Percentiles rank a stretch among this genome's conserved stretches.
Evolutionary conservation across 108 stramenopile genomes (phyloP).

Genomic region (Skeletonema tropicum): DNA sequence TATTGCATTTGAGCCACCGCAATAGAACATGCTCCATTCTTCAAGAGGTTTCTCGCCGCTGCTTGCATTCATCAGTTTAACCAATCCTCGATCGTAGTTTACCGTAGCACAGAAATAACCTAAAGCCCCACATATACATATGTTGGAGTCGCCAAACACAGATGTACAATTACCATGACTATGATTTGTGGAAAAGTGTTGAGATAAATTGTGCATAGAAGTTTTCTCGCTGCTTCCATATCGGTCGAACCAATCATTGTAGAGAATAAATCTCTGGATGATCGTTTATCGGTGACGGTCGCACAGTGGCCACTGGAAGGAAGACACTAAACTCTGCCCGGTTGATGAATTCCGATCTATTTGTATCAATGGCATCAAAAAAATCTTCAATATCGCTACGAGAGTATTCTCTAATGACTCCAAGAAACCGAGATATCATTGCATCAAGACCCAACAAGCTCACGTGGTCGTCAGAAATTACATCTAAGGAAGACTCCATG

Average conservation of each 20-base stretch:
- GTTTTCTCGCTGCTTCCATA: background rate
- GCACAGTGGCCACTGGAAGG: background rate
- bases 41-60: conserved; percentile 1
- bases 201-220: background rate
- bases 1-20: background rate
- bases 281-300: background rate
- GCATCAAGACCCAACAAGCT: conserved; percentile 3
- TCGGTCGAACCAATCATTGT: background rate
- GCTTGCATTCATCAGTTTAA: background rate
- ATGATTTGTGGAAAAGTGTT: too few species aligned
- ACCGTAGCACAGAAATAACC: too few species aligned
- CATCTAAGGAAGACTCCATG: too few species aligned
- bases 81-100: background rate
- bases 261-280: too few species aligned
- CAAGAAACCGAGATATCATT: background rate
- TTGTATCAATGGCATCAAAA: background rate
- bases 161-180: too few species aligned
- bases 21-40: background rate
- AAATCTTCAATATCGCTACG: background rate
- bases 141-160: background rate
- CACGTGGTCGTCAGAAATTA: background rate
- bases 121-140: too few species aligned
- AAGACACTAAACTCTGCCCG: background rate
- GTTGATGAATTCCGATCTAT: background rate
- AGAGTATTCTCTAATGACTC: background rate